Evolutionary conservation across 2,329 filamentous ascomycete genomes (phyloP), one percentile per base, ranked within the genome.

Genomic region (Nakataea oryzae): DNA sequence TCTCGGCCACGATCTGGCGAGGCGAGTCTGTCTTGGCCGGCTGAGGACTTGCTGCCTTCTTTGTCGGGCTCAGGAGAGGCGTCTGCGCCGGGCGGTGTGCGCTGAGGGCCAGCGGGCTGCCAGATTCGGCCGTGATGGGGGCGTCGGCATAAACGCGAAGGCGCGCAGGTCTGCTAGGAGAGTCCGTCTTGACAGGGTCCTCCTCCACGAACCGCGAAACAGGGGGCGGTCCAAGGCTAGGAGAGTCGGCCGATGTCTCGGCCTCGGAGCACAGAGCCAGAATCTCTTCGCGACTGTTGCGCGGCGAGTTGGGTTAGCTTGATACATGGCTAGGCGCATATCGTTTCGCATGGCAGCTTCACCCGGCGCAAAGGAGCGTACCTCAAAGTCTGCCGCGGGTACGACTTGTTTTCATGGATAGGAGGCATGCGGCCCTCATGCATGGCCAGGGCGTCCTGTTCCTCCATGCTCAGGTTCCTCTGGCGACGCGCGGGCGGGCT

Each of bases 381-480:
- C 87, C 84, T 87, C 69, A 92, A 76, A 12, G 88, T 90, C 67
- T 80, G 79, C 61, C 89, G 79, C 13, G 87, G 86, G 69, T 84
- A 90, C 2, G 79, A 74, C 69, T 89, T 90, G 70, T 85, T 83
- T 72, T 93, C 90, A 50, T 81, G 76, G 60, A 93, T 91, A 1
- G 86, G 84, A 11, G 87, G 83, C 66, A 90, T 71, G 68, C 84
- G 78, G 27, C 80, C 79, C 66, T 86, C 80, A 65, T 82, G 77
- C 28, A 70, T 67, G 65, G 82, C 74, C 68, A 81, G 67, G 69
- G 73, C 69, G 67, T 86, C 69, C 81, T 76, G 64, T 80, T 79
- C 58, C 24, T 60, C 58, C 17, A 21, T 26, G 6, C 41, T 60
- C 69, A 85, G 74, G 68, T 86, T 78, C 66, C 83, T 79, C 11